Evolutionary conservation across 306 rosid species (phyloP), one percentile per base, ranked within the genome.

Genomic region (Glycine tomentella): DNA sequence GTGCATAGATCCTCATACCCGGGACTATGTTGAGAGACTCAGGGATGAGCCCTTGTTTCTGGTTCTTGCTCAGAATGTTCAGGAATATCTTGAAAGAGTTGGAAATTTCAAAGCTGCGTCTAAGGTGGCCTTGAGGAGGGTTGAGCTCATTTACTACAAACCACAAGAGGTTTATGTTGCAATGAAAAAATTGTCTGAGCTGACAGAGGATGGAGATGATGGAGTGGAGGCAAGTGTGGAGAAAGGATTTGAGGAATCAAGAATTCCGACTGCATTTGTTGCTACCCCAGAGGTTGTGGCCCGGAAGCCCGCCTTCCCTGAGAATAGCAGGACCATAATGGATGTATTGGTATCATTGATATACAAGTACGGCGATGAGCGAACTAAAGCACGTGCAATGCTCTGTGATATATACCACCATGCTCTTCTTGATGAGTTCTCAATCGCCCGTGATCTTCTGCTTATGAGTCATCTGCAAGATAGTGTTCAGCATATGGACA

Each of bases 401-500:
- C 97, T 96, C 14, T 96, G 99, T 83, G 98, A 96, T 89, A 93
- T 93, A 80, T 96, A 96, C 82, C 97, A 93, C 76, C 98, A 96
- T 82, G 97, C 97, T 45, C 92, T 96, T 55, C 86, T 81, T 79
- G 92, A 96, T 40, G 97, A 96, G 86, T 96, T 96, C 86, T 83
- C 94, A 36, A 75, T 84, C 67, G 81, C 99, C 64, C 97, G 99
- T 52, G 99, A 96, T 80, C 87, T 96, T 81, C 86, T 96, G 46
- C 92, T 96, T 12, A 96, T 96, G 99, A 96, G 99, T 85, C 99
- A 96, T 82, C 79, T 96, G 88, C 99, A 96, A 78, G 99, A 96
- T 71, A 87, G 70, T 69, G 86, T 92, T 83, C 99, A 93, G 78
- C 97, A 84, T 70, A 90, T 93, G 98, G 99, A 96, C 83, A 88